phyloP scores from a whole-genome alignment of 805 yeast species.

The Saturnispora sanitii region DNA sequence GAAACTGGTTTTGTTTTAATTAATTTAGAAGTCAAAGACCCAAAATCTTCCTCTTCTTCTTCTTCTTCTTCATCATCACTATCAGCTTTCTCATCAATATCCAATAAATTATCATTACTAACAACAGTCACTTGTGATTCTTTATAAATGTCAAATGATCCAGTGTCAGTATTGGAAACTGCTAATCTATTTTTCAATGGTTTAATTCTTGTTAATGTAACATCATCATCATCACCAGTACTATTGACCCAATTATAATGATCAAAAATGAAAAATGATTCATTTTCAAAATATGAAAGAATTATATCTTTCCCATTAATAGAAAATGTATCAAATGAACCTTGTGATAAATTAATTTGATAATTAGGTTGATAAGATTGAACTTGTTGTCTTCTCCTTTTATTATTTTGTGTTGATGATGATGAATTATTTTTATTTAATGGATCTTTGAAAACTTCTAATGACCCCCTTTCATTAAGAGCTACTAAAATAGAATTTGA shows the following conservation, averaged over 20 bases:
- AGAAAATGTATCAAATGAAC: conserved; percentile 18
- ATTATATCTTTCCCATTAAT: conserved; percentile 29
- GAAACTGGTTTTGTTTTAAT: conserved; percentile 22
- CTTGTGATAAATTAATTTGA: conserved; percentile 32
- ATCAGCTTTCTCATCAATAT: conserved; percentile 45
- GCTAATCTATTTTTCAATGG: conserved; percentile 27
- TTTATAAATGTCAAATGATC: conserved; percentile 9
- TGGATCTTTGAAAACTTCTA: conserved; percentile 65
- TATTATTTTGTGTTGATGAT: conserved; percentile 2
- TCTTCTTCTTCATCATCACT: conserved; percentile 37
- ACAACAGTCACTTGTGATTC: conserved; percentile 30
- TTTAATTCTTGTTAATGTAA: conserved; percentile 17
- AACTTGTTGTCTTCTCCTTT: conserved; percentile 26
- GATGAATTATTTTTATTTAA: conserved; percentile 15
- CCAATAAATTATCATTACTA: conserved; percentile 42
- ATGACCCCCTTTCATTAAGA: conserved; percentile 62
- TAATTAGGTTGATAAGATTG: conserved; percentile 44
- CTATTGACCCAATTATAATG: conserved; percentile 37
- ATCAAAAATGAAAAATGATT: conserved; percentile 48
- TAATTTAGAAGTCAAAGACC: conserved; percentile 44
- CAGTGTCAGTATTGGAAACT: conserved; percentile 30
- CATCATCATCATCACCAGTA: conserved; percentile 18
- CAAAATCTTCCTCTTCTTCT: conserved; percentile 28
- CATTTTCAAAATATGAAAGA: conserved; percentile 55
- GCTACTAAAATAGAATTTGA: conserved; percentile 41